Evolutionary conservation across 1,139 yeast species (phyloP), one percentile per base, ranked within the genome.

Genomic region (Pichia sp.): DNA sequence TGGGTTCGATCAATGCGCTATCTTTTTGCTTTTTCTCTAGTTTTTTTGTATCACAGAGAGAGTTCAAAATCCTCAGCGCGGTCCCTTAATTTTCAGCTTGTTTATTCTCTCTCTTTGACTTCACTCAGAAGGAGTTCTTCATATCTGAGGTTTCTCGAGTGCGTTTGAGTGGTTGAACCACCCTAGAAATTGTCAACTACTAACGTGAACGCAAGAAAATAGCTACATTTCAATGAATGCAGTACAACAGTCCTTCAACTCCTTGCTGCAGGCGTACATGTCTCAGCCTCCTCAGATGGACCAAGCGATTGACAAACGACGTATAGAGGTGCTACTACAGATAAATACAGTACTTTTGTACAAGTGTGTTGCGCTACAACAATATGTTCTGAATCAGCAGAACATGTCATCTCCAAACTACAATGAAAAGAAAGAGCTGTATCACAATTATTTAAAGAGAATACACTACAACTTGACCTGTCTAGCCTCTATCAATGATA

Each of bases 1-100:
- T 88, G 96, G 96, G 96, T 89, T 85, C 82, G 87, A 86, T 87
- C 96, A 89, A 65, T 65, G 55, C 26, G 2, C 4, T 39, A 16
- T 52, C 56, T 53, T 57, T 52, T 51, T 31, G 36, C 50, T 30
- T 50, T 41, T 42, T 34, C n/a, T n/a, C n/a, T n/a, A n/a, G 28
- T n/a, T 3, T 10, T 18, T 31, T n/a, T 43, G 3, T 41, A 1
- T 22, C 10, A 21, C 9, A 21, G 22, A n/a, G n/a, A n/a, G n/a
- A n/a, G 18, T 4, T 39, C 25, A 22, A 22, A 10, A 10, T 41
- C n/a, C 23, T 9, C 19, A 18, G 25, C 28, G 43, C 43, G 43
- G 43, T 22, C 16, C 19, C 19, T 19, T 40, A 22, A 40, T 13
- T 34, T n/a, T 34, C 37, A n/a, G 37, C 36, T 34, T 34, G 37